Conservation (phyloP, 176 grass and related monocot species). For the Olyra latifolia region DNA sequence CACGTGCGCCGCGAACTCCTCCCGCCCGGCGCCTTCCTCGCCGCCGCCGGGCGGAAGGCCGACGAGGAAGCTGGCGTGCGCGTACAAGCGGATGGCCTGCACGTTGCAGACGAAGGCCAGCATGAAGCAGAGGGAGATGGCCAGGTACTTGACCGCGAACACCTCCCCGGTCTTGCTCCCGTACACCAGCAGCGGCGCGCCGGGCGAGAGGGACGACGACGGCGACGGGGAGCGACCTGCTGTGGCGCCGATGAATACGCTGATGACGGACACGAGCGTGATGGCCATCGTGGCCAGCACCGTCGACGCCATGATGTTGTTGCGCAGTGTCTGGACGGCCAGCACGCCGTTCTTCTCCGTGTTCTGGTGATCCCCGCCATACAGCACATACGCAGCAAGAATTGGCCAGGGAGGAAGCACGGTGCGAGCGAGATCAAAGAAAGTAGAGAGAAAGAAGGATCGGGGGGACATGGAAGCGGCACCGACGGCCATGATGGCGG, state of each 20-base stretch:
- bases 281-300: constrained; percentile 78
- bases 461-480: background rate
- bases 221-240: background rate
- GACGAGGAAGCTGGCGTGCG: constrained; percentile 78
- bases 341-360: constrained; percentile 69
- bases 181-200: constrained; percentile 48
- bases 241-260: constrained; percentile 66
- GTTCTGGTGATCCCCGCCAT: constrained; percentile 39
- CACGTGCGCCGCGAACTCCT: constrained; percentile 52
- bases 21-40: background rate
- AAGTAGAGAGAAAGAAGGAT: background rate
- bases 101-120: constrained; percentile 83
- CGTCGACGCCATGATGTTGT: constrained; percentile 95
- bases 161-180: constrained; percentile 55
- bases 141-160: constrained; percentile 64
- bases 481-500: constrained; percentile 72
- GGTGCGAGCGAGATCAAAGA: background rate
- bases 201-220: background rate
- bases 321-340: constrained; percentile 76
- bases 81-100: constrained; percentile 77
- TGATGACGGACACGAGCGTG: constrained; percentile 73
- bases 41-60: constrained; percentile 38
- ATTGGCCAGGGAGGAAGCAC: too few species aligned
- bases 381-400: too few species aligned
- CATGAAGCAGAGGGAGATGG: constrained; percentile 87